phyloP scores from a whole-genome alignment of 169 alveolate species.

The Plasmodium ovale region DNA sequence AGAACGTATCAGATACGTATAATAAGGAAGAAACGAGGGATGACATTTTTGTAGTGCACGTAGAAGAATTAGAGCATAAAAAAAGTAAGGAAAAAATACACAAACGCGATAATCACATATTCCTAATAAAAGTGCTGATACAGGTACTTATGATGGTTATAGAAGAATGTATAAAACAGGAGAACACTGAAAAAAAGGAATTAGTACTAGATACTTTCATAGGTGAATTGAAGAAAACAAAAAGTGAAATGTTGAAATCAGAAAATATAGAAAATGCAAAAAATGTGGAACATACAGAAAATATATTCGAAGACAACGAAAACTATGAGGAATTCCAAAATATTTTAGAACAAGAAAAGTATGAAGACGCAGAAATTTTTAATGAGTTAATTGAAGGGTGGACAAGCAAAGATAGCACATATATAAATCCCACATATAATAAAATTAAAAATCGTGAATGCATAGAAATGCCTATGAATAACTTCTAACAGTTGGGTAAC shows the following conservation, averaged over 20 bases:
- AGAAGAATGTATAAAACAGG: not conserved
- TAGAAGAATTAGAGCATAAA: not conserved
- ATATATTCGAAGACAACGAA: not conserved
- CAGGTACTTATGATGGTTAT: too few species aligned
- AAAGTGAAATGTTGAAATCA: not conserved
- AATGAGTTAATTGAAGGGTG: not conserved
- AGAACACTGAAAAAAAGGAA: not conserved
- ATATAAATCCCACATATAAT: not conserved
- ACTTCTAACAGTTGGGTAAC: too few species aligned
- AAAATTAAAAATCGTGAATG: too few species aligned
- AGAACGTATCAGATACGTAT: too few species aligned
- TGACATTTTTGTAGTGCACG: too few species aligned
- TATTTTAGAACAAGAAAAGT: too few species aligned
- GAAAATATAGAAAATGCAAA: too few species aligned
- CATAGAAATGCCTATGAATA: too few species aligned
- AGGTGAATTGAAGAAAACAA: not conserved
- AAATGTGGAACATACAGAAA: not conserved
- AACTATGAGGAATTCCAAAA: too few species aligned
- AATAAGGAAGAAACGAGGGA: too few species aligned
- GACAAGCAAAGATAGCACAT: not conserved
- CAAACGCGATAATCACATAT: too few species aligned
- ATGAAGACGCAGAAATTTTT: not conserved
- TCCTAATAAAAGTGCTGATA: too few species aligned
- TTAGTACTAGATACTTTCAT: not conserved
- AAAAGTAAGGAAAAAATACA: not conserved